Conservation (phyloP, 805 yeast genomes). For the Lipomyces mesembrius region DNA sequence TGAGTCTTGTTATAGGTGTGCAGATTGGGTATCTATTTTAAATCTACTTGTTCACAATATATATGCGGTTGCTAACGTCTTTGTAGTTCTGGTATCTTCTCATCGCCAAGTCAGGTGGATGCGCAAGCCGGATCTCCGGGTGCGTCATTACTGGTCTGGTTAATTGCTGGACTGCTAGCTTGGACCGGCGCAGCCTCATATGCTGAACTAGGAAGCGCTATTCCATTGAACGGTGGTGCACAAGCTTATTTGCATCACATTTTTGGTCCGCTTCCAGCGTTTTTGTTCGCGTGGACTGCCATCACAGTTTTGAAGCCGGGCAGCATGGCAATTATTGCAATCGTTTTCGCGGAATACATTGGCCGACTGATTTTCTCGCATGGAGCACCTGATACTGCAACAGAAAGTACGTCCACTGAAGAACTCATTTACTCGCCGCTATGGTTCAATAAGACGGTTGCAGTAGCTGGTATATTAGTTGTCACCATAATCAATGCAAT, state of each 20-base stretch:
- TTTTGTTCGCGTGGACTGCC: conserved; percentile 49
- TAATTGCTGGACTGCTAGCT: conserved; percentile 48
- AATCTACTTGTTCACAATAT: neutral
- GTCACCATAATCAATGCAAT: conserved; percentile 43
- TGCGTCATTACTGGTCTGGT: conserved; percentile 48
- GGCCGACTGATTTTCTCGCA: conserved; percentile 36
- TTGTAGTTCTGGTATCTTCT: conserved; percentile 48
- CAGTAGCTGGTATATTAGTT: conserved; percentile 41
- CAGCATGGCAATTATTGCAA: conserved; percentile 49
- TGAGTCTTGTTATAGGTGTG: conserved; percentile 50
- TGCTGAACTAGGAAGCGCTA: conserved; percentile 50
- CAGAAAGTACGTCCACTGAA: conserved; percentile 21
- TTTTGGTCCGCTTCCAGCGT: conserved; percentile 48
- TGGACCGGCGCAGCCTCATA: conserved; percentile 53
- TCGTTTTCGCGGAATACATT: conserved; percentile 50
- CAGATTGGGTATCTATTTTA: conserved; percentile 46
- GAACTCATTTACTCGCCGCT: conserved; percentile 33
- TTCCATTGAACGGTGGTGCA: conserved; percentile 51
- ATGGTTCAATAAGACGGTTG: conserved; percentile 45
- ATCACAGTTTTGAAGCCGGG: conserved; percentile 50
- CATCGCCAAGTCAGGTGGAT: conserved; percentile 50
- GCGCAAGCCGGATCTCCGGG: conserved; percentile 48
- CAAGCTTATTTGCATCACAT: conserved; percentile 48
- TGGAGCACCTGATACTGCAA: neutral
- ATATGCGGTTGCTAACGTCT: neutral